Base-by-base conservation (phyloP, 2,329 filamentous ascomycete species). In the Arthrobotrys sphaeroides region DNA sequence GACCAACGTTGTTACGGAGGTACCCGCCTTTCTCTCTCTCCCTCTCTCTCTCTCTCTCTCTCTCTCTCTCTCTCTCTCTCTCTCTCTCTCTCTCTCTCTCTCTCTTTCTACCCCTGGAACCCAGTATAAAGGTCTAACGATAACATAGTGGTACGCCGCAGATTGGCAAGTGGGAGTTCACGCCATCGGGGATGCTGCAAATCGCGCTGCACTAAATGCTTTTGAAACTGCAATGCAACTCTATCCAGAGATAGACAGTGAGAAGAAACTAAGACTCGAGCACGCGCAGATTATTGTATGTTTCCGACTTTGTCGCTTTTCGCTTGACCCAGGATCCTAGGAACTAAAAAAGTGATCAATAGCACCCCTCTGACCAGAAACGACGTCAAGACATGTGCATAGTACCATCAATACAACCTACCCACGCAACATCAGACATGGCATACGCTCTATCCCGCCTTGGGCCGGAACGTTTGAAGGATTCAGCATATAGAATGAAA, bases 121-220 rank as follows among this genome's bases (percentile, higher is more conserved):
- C 9, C 4, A 13, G 10, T 49, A 13, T 3, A 18, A 16, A 38
- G 1, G 12, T n/a, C 31, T 38, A 45, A 38, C 12, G n/a, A 0
- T 40, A 22, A n/a, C 3, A 24, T 12, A 86, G 26, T 92, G 90
- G 90, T 86, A 88, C 13, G 82, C 82, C 1, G 84, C 84, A 36
- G 88, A 88, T 10, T 91, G 86, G 78, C 90, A 91, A 80, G 89
- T 91, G 67, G 90, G 90, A 79, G 90, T 91, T 73, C 90, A 91
- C 81, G 90, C 89, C 53, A 91, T 91, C 70, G 90, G 90, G 6
- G 90, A 92, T 81, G 84, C 87, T 3, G 90, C 90, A 13, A 91
- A 90, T 80, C 86, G 89, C 24, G 84, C 88, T 31, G 88, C 88
- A 67, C 82, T 91, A 47, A 86, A 90, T 78, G 88, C 89, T 6